Base-by-base conservation (phyloP, 2,329 filamentous ascomycete species). In the Fusarium ramigenum region DNA sequence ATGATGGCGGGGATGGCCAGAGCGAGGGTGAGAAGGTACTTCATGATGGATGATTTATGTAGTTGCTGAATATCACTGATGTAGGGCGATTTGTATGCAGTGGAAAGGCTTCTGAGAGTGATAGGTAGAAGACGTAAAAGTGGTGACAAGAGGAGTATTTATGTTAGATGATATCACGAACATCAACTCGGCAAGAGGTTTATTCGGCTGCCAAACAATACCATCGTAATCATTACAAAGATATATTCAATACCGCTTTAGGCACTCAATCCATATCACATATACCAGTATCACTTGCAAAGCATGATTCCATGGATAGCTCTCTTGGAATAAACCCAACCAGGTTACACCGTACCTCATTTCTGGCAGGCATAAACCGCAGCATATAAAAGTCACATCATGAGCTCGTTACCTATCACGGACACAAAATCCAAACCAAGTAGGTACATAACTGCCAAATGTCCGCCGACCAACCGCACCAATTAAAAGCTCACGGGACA, bases 261-360 rank as follows among this genome's bases (percentile, higher is more conserved):
- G 11, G 43, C 0, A 46, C 4, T 28, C 8, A 15, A 3, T 4
- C 5, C 8, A 46, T 21, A 28, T 5, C 3, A 28, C 12, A 21
- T 14, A 0, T 7, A 0, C 14, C 4, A 46, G 0, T 21, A 7
- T 28, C 5, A 28, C 12, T 10, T 46, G 19, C 1, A 46, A 15
- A 28, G 18, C 23, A 12, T 28, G 12, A 15, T 28, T 46, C 0
- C 43, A 28, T 28, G 23, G 18, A 15, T 15, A 5, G 3, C 8
- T 46, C 23, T 46, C 23, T 28, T 46, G 23, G 8, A 21, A 46
- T 21, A 5, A 46, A 46, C 43, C 23, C 6, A 2, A 7, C 43
- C 3, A 21, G 2, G 12, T 46, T 46, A 0, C 23, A 46, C 18
- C 14, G 3, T 15, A 19, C 1, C 18, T 28, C 3, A 28, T 46